Base-by-base conservation (phyloP, 2,329 filamentous ascomycete genomes). In the Calonectria ilicicola region DNA sequence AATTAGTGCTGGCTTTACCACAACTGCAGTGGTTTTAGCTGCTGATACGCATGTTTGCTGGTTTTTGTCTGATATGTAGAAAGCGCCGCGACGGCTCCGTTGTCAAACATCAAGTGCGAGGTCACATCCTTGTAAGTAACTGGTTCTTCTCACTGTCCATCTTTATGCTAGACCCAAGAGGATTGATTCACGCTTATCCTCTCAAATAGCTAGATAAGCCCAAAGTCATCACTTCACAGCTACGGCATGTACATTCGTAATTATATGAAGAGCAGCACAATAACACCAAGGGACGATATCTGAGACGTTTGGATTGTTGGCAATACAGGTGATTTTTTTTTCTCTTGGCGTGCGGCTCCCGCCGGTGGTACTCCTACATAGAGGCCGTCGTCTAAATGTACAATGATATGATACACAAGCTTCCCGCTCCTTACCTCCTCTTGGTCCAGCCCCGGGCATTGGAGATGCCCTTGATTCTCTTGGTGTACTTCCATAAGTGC, bases 401-500 rank as follows among this genome's bases (percentile, higher is more conserved):
- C 77, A 80, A 51, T 76, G 65, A 74, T 76, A 79, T 80, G 77
- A 77, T 74, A 74, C 68, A 73, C 49, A 44, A 56, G 60, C 51
- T 44, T 49, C 72, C 42, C 21, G 26, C 51, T 78, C 49, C 73
- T 74, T 81, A 84, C 72, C 82, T 81, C 80, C 80, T 83, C 83
- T 85, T 86, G 74, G 80, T 82, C 84, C 85, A 86, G 27, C 84
- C 84, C 65, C 82, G 80, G 32, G 80, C 83, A 67, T 86, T 87
- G 73, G 85, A 86, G 70, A 86, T 74, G 32, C 86, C 85, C 75
- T 76, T 83, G 83, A 92, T 91, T 73, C 88, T 87, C 86, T 89
- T 90, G 80, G 88, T 90, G 83, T 91, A 91, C 88, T 92, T 91
- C 89, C 90, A 91, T 76, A 93, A 83, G 74, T 89, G 86, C 80